Percentiles rank a stretch among this genome's conserved stretches.
These are phyloP conservation scores for Ogataea ganodermae DNA, from an alignment of 805 yeast genomes.

Conservation along the genomic window DNA sequence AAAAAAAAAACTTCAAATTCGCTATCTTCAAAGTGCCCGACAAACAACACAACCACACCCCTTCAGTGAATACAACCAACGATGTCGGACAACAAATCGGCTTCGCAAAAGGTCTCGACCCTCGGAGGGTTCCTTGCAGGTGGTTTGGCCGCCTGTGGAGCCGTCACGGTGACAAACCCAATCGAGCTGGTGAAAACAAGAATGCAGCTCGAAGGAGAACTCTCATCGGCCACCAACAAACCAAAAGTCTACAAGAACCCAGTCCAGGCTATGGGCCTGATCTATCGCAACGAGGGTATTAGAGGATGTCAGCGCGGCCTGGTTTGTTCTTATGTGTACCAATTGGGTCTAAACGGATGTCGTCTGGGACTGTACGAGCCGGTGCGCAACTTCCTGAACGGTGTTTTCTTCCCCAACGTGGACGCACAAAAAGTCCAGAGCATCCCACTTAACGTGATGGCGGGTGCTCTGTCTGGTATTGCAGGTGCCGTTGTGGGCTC, in stretches of 20 bases:
- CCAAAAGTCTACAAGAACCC: slow-evolving; percentile 74
- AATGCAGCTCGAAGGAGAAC: slow-evolving; percentile 96
- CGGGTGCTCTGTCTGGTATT: slow-evolving; percentile 85
- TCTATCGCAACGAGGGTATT: slow-evolving; percentile 80
- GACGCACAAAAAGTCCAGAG: slow-evolving; percentile 53
- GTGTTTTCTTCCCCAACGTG: slow-evolving; percentile 49
- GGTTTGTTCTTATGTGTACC: slow-evolving; percentile 85
- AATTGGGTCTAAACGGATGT: slow-evolving; percentile 89
- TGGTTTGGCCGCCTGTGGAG: slow-evolving; percentile 94
- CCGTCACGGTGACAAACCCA: slow-evolving; percentile 96
- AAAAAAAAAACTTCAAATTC: not conserved
- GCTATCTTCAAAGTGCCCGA: not conserved
- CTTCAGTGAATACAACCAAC: not conserved
- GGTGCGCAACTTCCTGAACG: slow-evolving; percentile 60
- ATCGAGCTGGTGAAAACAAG: slow-evolving; percentile 92
- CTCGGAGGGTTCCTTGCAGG: slow-evolving; percentile 87
- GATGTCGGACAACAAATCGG: slow-evolving; percentile 38
- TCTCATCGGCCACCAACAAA: slow-evolving; percentile 52
- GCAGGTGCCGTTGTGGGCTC: slow-evolving; percentile 90
- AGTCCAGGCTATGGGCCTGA: slow-evolving; percentile 74
- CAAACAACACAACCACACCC: not conserved
- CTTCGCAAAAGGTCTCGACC: slow-evolving; percentile 62
- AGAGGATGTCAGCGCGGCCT: slow-evolving; percentile 89
- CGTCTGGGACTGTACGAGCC: slow-evolving; percentile 96
- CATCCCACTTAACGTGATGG: slow-evolving; percentile 61